phyloP scores from a whole-genome alignment of 306 rosid genomes.

The Mucuna pruriens region DNA sequence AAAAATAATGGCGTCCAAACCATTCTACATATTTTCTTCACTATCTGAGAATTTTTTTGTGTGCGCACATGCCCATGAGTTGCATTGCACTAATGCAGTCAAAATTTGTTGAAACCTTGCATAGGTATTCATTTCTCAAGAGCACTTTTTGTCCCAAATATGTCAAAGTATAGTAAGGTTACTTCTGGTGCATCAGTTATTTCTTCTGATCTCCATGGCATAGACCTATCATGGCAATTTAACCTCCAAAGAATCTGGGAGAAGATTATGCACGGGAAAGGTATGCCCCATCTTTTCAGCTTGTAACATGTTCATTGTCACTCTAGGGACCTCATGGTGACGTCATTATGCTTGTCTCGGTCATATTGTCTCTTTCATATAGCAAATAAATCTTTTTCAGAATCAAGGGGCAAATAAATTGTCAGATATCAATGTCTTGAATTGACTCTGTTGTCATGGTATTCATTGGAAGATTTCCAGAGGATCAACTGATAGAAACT shows the following conservation, averaged over 20 bases:
- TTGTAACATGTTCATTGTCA: slow-evolving; percentile 18
- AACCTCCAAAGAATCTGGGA: slow-evolving; percentile 75
- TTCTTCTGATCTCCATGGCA: slow-evolving; percentile 49
- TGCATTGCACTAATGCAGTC: slow-evolving; percentile 25
- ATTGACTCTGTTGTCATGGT: neutral
- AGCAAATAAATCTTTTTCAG: slow-evolving; percentile 17
- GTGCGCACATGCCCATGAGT: slow-evolving; percentile 1
- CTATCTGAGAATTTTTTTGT: neutral
- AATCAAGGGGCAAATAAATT: neutral
- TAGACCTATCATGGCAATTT: slow-evolving; percentile 76
- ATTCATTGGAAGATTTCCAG: slow-evolving; percentile 7
- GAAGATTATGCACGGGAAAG: slow-evolving; percentile 62
- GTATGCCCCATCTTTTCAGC: slow-evolving; percentile 44
- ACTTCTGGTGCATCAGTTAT: slow-evolving; percentile 58
- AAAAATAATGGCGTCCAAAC: neutral
- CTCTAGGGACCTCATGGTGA: neutral
- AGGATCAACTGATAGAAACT: neutral
- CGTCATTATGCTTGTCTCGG: neutral
- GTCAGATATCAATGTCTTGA: neutral
- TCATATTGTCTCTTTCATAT: neutral
- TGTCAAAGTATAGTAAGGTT: slow-evolving; percentile 71
- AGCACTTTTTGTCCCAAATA: slow-evolving; percentile 77
- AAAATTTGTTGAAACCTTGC: slow-evolving; percentile 31
- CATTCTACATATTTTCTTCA: neutral
- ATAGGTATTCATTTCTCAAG: slow-evolving; percentile 67